phyloP scores from a whole-genome alignment of 768 basidiomycete species.

The Lactarius quietus region DNA sequence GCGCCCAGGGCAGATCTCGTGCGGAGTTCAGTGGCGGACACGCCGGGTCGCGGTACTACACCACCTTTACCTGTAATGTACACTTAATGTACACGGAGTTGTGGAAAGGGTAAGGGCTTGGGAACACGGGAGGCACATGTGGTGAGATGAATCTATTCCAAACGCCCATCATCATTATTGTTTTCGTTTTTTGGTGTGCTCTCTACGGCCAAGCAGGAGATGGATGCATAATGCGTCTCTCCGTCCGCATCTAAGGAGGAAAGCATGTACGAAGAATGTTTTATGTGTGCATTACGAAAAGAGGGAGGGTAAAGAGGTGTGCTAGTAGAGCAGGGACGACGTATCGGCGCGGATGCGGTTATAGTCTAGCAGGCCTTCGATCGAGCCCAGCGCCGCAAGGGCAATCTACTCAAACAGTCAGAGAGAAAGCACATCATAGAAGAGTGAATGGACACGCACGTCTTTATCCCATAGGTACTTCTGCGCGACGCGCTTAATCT shows the following conservation, averaged over 20 bases:
- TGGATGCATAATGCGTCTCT: not conserved
- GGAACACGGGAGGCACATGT: too few relatives aligned
- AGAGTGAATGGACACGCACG: constrained; percentile 44
- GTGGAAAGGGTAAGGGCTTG: too few relatives aligned
- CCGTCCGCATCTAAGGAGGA: constrained; percentile 10
- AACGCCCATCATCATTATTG: not conserved
- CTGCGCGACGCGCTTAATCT: constrained; percentile 92
- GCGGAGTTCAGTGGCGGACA: too few relatives aligned
- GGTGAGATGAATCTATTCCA: too few relatives aligned
- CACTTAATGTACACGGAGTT: too few relatives aligned
- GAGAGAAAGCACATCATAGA: not conserved
- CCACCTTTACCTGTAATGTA: too few relatives aligned
- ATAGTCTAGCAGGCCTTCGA: constrained; percentile 94
- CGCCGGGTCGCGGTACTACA: too few relatives aligned
- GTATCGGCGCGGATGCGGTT: constrained; percentile 82
- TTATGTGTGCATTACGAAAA: not conserved
- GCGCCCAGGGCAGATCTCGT: too few relatives aligned
- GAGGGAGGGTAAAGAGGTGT: not conserved
- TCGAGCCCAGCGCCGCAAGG: constrained; percentile 82
- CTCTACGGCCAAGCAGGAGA: constrained; percentile 4
- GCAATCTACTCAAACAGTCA: constrained; percentile 51
- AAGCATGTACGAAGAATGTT: not conserved
- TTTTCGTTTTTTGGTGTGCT: not conserved
- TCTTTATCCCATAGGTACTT: constrained; percentile 98
- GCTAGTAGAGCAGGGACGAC: constrained; percentile 70